Evolutionary conservation across 1,284 basidiomycete genomes (phyloP), one percentile per base, ranked within the genome.

Genomic region (Pseudozyma hubeiensis): DNA sequence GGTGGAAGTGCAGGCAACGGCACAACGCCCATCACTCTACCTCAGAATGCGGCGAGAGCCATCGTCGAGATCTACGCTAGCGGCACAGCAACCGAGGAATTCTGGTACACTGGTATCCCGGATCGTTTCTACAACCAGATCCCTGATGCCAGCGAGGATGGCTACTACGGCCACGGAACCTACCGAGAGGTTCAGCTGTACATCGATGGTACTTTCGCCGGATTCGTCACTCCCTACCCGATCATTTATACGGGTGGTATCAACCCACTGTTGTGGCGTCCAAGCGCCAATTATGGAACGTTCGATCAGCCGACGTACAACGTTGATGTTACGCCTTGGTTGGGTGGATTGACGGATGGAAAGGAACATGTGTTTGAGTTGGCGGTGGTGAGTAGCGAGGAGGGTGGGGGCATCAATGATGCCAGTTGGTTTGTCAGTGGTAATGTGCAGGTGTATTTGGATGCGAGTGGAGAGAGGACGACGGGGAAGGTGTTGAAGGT

Each of bases 161-260:
- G 62, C 4, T 59, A 69, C 53, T 78, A 68, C 44, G 56, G 66
- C 0, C 59, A 71, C 16, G 79, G 79, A 0, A 89, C 92, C 3
- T 93, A 92, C 87, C 88, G 92, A 37, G 92, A 93, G 84, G 89
- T 93, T 16, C 89, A 91, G 52, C 82, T 93, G 50, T 86, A 91
- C n/a, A 88, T 93, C 7, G 92, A 93, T 69, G 90, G 89, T 0
- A 85, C 86, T 73, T 86, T 93, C 9, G 91, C 91, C 8, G 92
- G 92, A 2, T 88, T 89, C 17, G 91, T 88, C 3, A 90, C 91
- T 82, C 92, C 92, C 9, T 93, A 91, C 73, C 88, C 90, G 4
- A 89, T 91, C 34, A 89, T 93, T 41, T 93, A 92, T 77, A 93
- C 91, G 0, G 92, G 92, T n/a, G 91, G 91, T 0, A 89, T 92